phyloP scores from a whole-genome alignment of 495 filamentous ascomycete species.

The Astrocystis sublimbata region DNA sequence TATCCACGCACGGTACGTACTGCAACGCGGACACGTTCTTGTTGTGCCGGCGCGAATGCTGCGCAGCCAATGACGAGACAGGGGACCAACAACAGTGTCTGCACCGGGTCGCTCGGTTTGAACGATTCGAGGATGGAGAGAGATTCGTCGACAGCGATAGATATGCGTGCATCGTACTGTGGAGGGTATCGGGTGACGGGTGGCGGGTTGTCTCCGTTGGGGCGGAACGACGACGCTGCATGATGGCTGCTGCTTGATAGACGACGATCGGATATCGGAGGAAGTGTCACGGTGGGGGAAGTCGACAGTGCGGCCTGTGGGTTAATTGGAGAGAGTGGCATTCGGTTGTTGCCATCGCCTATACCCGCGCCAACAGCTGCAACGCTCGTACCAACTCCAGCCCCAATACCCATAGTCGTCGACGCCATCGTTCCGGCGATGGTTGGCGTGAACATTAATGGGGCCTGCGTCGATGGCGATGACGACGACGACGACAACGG shows the following conservation, averaged over 20 bases:
- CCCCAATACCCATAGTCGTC: not conserved
- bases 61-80: constrained; percentile 87
- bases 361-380: not conserved
- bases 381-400: not conserved
- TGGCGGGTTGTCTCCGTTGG: constrained; percentile 47
- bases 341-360: constrained; percentile 23
- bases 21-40: constrained; percentile 67
- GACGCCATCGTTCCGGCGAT: not conserved
- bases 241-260: constrained; percentile 25
- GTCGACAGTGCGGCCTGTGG: constrained; percentile 37
- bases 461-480: constrained; percentile 17
- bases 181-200: constrained; percentile 45
- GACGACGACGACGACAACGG: constrained; percentile 39
- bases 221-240: constrained; percentile 25
- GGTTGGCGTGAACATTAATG: constrained; percentile 21
- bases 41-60: constrained; percentile 68
- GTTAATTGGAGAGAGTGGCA: constrained; percentile 41
- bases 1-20: constrained; percentile 72
- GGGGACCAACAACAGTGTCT: constrained; percentile 84
- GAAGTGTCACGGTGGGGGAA: constrained; percentile 34
- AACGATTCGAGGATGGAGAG: constrained; percentile 62
- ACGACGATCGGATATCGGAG: constrained; percentile 18
- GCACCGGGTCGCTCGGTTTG: constrained; percentile 58
- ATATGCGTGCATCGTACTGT: constrained; percentile 61
- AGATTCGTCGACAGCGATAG: constrained; percentile 75